Conservation (phyloP, 495 filamentous ascomycete genomes). For the Penicillium malachiteum region DNA sequence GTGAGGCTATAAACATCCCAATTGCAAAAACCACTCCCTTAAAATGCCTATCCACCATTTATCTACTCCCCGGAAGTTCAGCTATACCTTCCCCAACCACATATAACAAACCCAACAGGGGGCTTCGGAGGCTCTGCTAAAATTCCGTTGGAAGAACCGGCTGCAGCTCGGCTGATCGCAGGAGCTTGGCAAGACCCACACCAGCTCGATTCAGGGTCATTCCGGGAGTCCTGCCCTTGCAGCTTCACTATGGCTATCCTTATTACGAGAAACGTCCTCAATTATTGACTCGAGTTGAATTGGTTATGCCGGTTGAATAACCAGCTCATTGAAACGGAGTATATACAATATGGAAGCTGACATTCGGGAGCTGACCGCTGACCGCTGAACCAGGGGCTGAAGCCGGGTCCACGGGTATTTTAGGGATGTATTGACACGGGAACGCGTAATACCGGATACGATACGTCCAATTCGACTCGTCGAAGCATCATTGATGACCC, state of each 20-base stretch:
- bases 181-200: conserved; percentile 32
- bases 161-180: conserved; percentile 27
- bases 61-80: conserved; percentile 1
- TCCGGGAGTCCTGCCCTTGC: conserved; percentile 14
- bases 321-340: neutral
- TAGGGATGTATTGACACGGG: conserved; percentile 12
- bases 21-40: neutral
- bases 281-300: neutral
- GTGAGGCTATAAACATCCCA: conserved; percentile 4
- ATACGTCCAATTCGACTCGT: conserved; percentile 13
- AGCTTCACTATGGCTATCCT: neutral
- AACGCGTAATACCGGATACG: conserved; percentile 9
- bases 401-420: conserved; percentile 19
- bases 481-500: conserved; percentile 23
- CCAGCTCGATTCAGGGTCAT: conserved; percentile 25
- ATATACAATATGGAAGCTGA: neutral
- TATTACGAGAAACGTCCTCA: neutral
- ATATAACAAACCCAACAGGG: conserved; percentile 1
- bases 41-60: neutral
- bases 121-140: conserved; percentile 21
- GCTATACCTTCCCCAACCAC: conserved; percentile 5
- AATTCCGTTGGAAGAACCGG: conserved; percentile 15
- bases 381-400: neutral
- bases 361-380: neutral
- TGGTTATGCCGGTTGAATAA: neutral